Conservation (phyloP, 805 yeast genomes). For the Candida insectorum region DNA sequence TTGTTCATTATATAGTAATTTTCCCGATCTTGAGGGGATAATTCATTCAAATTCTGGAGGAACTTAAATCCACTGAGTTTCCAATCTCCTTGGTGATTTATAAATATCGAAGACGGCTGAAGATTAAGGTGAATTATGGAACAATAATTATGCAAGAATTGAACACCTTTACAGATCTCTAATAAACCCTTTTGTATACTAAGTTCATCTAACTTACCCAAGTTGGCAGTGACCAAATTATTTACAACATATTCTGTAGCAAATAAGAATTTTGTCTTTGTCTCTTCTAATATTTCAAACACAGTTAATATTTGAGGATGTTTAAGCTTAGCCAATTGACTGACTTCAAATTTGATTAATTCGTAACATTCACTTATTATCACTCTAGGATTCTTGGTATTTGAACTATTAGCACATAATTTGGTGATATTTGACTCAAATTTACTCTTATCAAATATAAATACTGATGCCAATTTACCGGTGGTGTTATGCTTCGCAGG, state of each 20-base stretch:
- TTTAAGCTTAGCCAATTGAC: conserved; percentile 71
- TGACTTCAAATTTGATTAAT: conserved; percentile 62
- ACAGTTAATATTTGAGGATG: conserved; percentile 87
- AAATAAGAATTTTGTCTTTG: conserved; percentile 70
- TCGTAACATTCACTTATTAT: conserved; percentile 62
- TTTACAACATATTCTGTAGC: conserved; percentile 78
- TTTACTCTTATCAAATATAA: conserved; percentile 78
- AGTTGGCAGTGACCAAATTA: conserved; percentile 41
- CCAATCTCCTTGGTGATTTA: conserved; percentile 91
- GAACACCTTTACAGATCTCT: conserved; percentile 72
- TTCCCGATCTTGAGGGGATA: conserved; percentile 43
- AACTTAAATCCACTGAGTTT: conserved; percentile 72
- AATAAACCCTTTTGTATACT: conserved; percentile 79
- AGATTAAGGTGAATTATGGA: conserved; percentile 73
- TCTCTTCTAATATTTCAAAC: conserved; percentile 87
- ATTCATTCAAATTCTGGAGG: conserved; percentile 47
- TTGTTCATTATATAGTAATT: conserved; percentile 68
- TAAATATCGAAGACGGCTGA: conserved; percentile 71
- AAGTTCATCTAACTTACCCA: conserved; percentile 56
- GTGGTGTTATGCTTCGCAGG: conserved; percentile 74
- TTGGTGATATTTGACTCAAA: conserved; percentile 53
- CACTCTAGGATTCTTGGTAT: conserved; percentile 45
- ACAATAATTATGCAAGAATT: conserved; percentile 78
- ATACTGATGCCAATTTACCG: conserved; percentile 70
- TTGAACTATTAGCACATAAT: conserved; percentile 27